A percentile compares a stretch with the other conserved stretches of the same genome.
Conservation (phyloP, 2,329 filamentous ascomycete species). For the Cryoendolithus antarcticus region DNA sequence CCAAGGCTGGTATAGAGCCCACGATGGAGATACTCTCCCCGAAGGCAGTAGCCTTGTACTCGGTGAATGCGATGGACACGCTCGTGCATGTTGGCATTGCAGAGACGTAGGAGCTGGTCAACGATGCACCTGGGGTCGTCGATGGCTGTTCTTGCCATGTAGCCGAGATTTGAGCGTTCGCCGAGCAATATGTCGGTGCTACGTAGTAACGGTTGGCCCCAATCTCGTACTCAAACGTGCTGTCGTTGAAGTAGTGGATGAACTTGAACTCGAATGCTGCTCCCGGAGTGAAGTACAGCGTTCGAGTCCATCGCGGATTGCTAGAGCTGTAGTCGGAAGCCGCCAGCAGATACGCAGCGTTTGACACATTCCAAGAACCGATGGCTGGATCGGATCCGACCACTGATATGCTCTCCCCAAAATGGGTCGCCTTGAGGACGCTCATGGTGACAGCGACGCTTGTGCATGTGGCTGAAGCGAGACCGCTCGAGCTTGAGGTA, state of each 20-base stretch:
- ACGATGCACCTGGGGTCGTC: not conserved
- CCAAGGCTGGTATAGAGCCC: conserved; percentile 48
- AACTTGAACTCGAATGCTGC: no score
- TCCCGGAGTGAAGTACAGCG: no score
- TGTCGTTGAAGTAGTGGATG: no score
- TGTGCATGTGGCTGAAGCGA: not conserved
- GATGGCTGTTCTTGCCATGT: no score
- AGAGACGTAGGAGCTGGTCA: not conserved
- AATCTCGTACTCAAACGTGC: no score
- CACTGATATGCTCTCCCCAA: conserved; percentile 54
- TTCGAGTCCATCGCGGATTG: no score
- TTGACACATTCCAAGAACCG: conserved; percentile 45
- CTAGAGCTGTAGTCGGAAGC: conserved; percentile 9
- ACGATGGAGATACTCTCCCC: conserved; percentile 56
- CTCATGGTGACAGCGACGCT: conserved; percentile 5
- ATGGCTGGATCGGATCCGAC: conserved; percentile 48
- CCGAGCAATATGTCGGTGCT: no score
- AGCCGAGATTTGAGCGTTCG: no score
- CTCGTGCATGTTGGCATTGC: not conserved
- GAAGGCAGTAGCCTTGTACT: conserved; percentile 6
- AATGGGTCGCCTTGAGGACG: conserved; percentile 5
- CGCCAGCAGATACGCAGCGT: conserved; percentile 47
- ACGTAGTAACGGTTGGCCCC: no score
- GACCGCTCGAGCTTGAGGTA: not conserved
- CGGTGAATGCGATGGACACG: conserved; percentile 5